Evolutionary conservation across 495 filamentous ascomycete species (phyloP).

Genomic region (Penicillium angulare): DNA sequence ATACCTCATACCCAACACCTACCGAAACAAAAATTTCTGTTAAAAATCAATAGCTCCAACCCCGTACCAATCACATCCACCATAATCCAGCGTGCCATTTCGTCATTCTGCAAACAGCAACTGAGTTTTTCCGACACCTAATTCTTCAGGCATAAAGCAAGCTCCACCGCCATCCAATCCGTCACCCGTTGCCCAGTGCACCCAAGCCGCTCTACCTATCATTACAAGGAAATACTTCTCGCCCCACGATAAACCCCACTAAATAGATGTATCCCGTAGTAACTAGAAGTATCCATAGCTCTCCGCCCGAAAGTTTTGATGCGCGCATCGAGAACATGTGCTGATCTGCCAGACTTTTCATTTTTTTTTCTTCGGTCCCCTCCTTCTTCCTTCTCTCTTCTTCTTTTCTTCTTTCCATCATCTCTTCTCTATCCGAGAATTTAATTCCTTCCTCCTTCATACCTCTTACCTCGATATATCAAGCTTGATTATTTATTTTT

Average conservation of each 20-base stretch:
- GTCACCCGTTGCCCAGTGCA: constrained; percentile 3
- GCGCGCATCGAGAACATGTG: constrained; percentile 15
- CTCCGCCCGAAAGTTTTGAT: constrained; percentile 6
- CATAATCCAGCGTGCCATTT: too few relatives aligned
- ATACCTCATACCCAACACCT: too few relatives aligned
- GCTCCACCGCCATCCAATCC: not conserved
- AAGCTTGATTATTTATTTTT: not conserved
- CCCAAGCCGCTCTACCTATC: not conserved
- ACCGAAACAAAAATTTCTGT: too few relatives aligned
- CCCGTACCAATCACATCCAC: too few relatives aligned
- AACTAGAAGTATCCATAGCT: constrained; percentile 5
- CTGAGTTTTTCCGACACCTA: constrained; percentile 2
- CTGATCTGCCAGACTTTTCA: constrained; percentile 16
- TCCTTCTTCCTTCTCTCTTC: constrained; percentile 1
- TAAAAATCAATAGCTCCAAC: too few relatives aligned
- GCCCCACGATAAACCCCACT: not conserved
- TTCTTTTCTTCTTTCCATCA: constrained; percentile 13
- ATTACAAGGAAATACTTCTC: not conserved
- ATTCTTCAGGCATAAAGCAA: not conserved
- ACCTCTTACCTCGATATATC: not conserved
- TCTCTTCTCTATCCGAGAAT: not conserved
- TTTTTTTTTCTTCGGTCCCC: constrained; percentile 18
- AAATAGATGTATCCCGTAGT: not conserved
- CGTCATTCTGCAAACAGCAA: not conserved
- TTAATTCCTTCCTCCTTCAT: not conserved